These are phyloP conservation scores for Talaromyces nanjingensis DNA, from an alignment of 495 filamentous ascomycete species.

Conservation along the genomic window DNA sequence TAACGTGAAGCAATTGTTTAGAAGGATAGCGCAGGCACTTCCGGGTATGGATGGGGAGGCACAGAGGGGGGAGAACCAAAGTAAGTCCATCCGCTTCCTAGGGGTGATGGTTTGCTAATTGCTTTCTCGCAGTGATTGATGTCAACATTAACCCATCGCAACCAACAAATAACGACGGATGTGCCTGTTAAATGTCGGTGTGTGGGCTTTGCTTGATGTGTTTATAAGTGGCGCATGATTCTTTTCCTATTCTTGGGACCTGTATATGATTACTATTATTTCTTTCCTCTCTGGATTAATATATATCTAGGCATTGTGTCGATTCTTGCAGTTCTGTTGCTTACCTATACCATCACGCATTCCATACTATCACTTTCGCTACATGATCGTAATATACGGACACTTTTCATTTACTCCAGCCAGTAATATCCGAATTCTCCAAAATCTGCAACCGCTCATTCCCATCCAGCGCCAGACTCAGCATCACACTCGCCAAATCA, in stretches of 20 bases:
- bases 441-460: background rate
- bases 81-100: conserved; percentile 26
- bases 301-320: conserved; percentile 15
- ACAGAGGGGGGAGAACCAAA: conserved; percentile 57
- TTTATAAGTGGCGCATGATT: conserved; percentile 7
- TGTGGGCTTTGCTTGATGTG: background rate
- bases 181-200: conserved; percentile 56
- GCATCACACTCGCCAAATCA: conserved; percentile 31
- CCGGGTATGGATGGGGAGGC: conserved; percentile 94
- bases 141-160: conserved; percentile 79
- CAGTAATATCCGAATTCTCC: background rate
- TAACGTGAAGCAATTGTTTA: conserved; percentile 95
- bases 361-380: too few relatives aligned
- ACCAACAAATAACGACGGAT: conserved; percentile 67
- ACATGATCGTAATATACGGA: too few relatives aligned
- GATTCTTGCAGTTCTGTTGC: background rate
- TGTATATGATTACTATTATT: conserved; percentile 20
- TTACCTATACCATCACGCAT: background rate
- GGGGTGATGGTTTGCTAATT: conserved; percentile 14
- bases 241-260: conserved; percentile 24
- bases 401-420: background rate
- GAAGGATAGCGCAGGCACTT: conserved; percentile 92
- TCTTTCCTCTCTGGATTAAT: conserved; percentile 17
- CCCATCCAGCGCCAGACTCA: conserved; percentile 31
- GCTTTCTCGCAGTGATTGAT: conserved; percentile 67